Evolutionary conservation across 164 flowering plant genomes (phyloP).

Genomic region (Nymphaea thermarum): DNA sequence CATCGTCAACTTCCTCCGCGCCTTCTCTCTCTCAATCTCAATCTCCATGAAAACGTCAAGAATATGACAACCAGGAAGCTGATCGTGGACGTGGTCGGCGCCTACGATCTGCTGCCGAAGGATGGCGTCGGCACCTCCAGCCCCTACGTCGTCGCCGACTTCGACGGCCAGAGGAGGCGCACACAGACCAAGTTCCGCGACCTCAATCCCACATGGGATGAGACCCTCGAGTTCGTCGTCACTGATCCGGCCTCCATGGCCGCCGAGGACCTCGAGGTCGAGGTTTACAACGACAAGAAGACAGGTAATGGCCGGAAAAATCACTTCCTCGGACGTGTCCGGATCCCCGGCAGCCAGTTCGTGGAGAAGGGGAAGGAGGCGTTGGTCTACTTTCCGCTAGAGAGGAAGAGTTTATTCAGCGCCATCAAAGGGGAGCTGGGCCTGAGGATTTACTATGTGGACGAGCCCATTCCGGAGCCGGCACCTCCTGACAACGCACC

Average conservation of each 20-base stretch:
- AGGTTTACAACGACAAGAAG: conserved; percentile 71
- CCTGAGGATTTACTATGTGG: conserved; percentile 54
- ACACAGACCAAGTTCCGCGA: conserved; percentile 48
- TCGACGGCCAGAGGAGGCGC: conserved; percentile 68
- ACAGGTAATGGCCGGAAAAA: conserved; percentile 41
- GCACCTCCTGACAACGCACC: neutral
- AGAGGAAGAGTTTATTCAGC: conserved; percentile 89
- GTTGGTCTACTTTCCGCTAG: conserved; percentile 53
- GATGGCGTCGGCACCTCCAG: conserved; percentile 97
- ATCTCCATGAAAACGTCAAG: neutral
- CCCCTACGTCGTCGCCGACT: conserved; percentile 69
- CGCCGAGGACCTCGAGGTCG: conserved; percentile 61
- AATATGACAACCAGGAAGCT: conserved; percentile 34
- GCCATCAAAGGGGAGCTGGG: conserved; percentile 83
- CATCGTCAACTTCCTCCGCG: neutral
- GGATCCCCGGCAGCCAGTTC: conserved; percentile 67
- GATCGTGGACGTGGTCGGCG: conserved; percentile 63
- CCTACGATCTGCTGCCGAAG: conserved; percentile 77
- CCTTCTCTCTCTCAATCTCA: neutral
- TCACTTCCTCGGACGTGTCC: conserved; percentile 79
- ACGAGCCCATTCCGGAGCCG: conserved; percentile 29
- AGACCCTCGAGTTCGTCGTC: conserved; percentile 63
- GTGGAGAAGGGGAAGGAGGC: conserved; percentile 55
- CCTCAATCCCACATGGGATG: conserved; percentile 85
- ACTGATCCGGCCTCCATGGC: conserved; percentile 65